phyloP scores from a whole-genome alignment of 495 filamentous ascomycete genomes.

The Cudoniella acicularis region DNA sequence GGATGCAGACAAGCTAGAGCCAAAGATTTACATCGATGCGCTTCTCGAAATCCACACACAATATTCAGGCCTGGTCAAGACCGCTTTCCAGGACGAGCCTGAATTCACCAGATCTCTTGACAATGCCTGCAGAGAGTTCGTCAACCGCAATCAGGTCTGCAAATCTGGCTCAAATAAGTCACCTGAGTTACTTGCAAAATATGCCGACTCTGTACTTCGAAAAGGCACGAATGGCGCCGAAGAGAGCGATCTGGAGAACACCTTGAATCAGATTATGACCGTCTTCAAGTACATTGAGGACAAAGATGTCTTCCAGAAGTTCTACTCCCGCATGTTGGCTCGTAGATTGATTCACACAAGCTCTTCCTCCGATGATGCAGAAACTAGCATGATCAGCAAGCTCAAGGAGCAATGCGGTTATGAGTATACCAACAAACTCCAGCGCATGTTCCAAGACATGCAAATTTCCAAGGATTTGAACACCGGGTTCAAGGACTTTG shows the following conservation, averaged over 20 bases:
- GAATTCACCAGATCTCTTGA: slow-evolving; percentile 96
- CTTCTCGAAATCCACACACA: slow-evolving; percentile 90
- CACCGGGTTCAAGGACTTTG: slow-evolving; percentile 68
- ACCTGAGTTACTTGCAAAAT: slow-evolving; percentile 90
- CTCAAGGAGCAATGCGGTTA: slow-evolving; percentile 98
- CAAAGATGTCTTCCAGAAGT: slow-evolving; percentile 99
- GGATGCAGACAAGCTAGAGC: slow-evolving; percentile 87
- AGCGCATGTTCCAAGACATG: slow-evolving; percentile 99
- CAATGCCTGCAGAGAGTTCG: slow-evolving; percentile 96
- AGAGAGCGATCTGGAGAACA: slow-evolving; percentile 88
- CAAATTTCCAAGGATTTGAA: slow-evolving; percentile 98
- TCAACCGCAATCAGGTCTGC: slow-evolving; percentile 95
- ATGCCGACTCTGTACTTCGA: slow-evolving; percentile 89
- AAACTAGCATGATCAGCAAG: slow-evolving; percentile 99
- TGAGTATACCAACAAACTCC: slow-evolving; percentile 98
- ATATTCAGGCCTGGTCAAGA: slow-evolving; percentile 86
- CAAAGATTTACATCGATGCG: slow-evolving; percentile 94
- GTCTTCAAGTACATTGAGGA: slow-evolving; percentile 99
- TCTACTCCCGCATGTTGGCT: slow-evolving; percentile 95
- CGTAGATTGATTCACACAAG: slow-evolving; percentile 91
- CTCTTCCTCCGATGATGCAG: slow-evolving; percentile 93
- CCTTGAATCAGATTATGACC: slow-evolving; percentile 95
- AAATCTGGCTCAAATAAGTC: slow-evolving; percentile 88
- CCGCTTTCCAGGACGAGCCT: slow-evolving; percentile 90
- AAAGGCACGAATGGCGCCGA: slow-evolving; percentile 89